These are phyloP conservation scores for Lenwebbia sp. DNA, from an alignment of 345 rosid genomes.

Conservation along the genomic window DNA sequence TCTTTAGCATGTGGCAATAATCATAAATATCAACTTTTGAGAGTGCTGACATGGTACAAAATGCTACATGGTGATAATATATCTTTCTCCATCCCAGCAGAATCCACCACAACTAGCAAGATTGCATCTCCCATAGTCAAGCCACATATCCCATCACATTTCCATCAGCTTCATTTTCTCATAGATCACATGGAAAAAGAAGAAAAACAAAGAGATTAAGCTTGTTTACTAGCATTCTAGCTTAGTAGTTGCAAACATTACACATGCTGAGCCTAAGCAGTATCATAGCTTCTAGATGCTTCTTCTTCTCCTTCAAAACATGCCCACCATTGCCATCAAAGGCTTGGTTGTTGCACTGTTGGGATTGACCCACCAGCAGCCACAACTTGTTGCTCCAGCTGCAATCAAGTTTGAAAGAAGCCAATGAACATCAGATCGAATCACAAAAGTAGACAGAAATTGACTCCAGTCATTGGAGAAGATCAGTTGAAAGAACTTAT, in stretches of 20 bases:
- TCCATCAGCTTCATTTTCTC: background rate
- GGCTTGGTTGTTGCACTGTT: background rate
- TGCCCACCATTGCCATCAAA: background rate
- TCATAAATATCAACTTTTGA: background rate
- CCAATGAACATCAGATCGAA: background rate
- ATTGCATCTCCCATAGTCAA: background rate
- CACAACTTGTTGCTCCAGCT: slow-evolving; percentile 89
- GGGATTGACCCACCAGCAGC: slow-evolving; percentile 85
- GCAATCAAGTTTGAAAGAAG: slow-evolving; percentile 1
- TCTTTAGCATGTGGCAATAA: background rate
- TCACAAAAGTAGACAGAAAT: background rate
- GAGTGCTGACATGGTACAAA: background rate
- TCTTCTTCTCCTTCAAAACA: background rate
- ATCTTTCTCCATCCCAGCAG: background rate
- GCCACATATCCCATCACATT: background rate
- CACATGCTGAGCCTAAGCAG: background rate
- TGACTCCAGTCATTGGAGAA: background rate
- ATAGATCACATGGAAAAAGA: background rate
- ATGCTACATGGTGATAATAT: background rate
- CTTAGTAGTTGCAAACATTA: background rate
- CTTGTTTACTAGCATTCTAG: background rate
- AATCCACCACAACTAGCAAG: background rate
- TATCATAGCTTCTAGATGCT: background rate
- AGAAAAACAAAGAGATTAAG: background rate
- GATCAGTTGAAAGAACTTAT: background rate